Base-by-base conservation (phyloP, 257 asterid genomes). In the Paulownia fortunei region DNA sequence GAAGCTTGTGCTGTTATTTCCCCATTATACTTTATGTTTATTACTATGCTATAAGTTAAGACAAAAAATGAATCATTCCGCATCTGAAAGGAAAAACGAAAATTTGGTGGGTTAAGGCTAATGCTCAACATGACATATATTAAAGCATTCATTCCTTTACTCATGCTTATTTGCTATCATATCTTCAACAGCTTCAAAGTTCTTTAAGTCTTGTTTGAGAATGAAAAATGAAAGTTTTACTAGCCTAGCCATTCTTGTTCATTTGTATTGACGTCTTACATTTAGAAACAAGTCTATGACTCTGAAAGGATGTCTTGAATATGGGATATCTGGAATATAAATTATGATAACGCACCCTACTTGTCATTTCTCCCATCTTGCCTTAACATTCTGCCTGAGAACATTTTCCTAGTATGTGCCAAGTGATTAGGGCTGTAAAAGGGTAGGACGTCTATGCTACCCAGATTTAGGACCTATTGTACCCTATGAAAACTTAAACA, bases 61-160 rank as follows among this genome's bases (percentile, higher is more conserved):
- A 34, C 24, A 27, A 32, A 12, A 13, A 19, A 56, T 54, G 15
- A 27, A 26, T 54, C 19, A 23, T 63, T 52, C 41, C 27, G 41
- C 30, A 41, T 46, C 16, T 15, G 46, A 59, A 30, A 13, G 37
- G 21, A n/a, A 69, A 36, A 11, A 67, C 41, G 0, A 2, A 67
- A 42, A 78, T 44, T 34, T 32, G 47, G 55, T 69, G 56, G 72
- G 8, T 78, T 59, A 39, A 41, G 32, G 18, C 47, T 36, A 5
- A 41, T 3, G 8, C 47, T 6, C 44, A 24, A 18, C 27, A 9
- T 19, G 32, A 39, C 59, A 39, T 73, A 9, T 12, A 12, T 49
- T 52, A 71, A 16, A 59, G 24, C 16, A 73, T 59, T 8, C 26
- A 26, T 13, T 24, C 24, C 67, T 21, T 11, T 76, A 13, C 34